Base-by-base conservation (phyloP, 257 asterid genomes). In the Avicennia marina region DNA sequence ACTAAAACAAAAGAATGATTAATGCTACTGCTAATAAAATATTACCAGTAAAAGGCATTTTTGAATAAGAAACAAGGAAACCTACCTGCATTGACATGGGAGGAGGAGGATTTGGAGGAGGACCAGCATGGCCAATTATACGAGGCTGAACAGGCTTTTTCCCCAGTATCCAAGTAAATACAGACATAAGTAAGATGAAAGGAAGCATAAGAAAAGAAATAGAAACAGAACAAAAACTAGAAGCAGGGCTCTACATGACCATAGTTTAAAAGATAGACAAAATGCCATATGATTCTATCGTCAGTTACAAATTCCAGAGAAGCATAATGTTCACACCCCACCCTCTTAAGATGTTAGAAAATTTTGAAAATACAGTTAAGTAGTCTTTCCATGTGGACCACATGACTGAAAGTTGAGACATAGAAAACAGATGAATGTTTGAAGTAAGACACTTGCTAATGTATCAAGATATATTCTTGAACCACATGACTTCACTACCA, bases 41-140 rank as follows among this genome's bases (percentile, higher is more conserved):
- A 39, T 47, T 60, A 53, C 60, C 21, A 47, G 12, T 42, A 47
- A 60, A 51, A 56, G 42, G 27, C 21, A 48, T 54, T 19, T 17
- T 36, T 24, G 43, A 27, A 45, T 42, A 56, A 68, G 56, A 53
- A 56, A 44, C 29, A 27, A 18, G 61, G 44, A 50, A 51, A 63
- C 29, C 84, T 80, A 90, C 95, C 72, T 84, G 97, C 85, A 78
- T 67, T 10, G 86, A 50, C 90, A 82, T 76, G 65, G 97, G 77
- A 12, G 88, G 87, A 74, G 66, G 73, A 65, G 86, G 75, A 78
- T 63, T 78, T 55, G 83, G 90, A 40, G 82, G 75, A 58, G 94
- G 93, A 47, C 63, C 84, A 60, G 58, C 75, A 24, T 84, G 85
- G 63, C 78, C 76, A 55, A 78, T 58, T 62, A 75, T 56, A 59